Percentiles rank a stretch among this genome's conserved stretches.
Conservation (phyloP, 2,329 filamentous ascomycete species). For the Epicoccum nigrum region DNA sequence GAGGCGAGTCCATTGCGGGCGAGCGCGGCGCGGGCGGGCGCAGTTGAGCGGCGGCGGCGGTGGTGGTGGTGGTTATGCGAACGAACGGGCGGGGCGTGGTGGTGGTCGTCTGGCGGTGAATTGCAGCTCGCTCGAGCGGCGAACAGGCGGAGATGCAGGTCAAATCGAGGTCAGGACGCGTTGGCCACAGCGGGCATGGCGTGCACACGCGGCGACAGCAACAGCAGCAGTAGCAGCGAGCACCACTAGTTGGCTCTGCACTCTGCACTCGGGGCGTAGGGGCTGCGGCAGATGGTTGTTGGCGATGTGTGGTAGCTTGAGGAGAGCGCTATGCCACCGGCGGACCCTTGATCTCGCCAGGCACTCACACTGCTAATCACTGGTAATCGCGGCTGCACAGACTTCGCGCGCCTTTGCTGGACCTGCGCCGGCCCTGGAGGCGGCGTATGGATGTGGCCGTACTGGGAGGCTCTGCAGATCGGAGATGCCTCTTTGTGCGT, state of each 20-base stretch:
- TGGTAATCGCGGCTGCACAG: constrained; percentile 16
- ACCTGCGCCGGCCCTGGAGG: constrained; percentile 7
- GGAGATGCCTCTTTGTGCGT: not conserved
- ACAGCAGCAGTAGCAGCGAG: constrained; percentile 9
- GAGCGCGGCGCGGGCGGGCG: constrained; percentile 9
- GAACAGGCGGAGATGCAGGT: not conserved
- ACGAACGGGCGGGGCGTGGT: constrained; percentile 6
- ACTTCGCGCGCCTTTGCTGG: constrained; percentile 10
- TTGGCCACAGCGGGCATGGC: constrained; percentile 12
- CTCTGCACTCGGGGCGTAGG: not conserved
- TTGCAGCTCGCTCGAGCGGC: constrained; percentile 1
- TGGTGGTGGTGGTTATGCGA: constrained; percentile 5
- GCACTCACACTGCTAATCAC: constrained; percentile 14
- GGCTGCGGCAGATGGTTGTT: constrained; percentile 6
- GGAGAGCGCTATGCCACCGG: constrained; percentile 2
- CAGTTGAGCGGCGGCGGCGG: not conserved
- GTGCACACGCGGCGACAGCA: no score
- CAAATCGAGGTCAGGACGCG: not conserved
- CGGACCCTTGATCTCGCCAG: constrained; percentile 13
- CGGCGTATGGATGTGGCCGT: not conserved
- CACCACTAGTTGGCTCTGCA: constrained; percentile 1
- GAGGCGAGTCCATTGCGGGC: constrained; percentile 60
- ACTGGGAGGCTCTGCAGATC: constrained; percentile 1
- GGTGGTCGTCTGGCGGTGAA: constrained; percentile 8
- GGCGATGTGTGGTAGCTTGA: constrained; percentile 16